A percentile compares a stretch with the other conserved stretches of the same genome.
Evolutionary conservation across 345 rosid genomes (phyloP).

Genomic region (Brassica juncea): DNA sequence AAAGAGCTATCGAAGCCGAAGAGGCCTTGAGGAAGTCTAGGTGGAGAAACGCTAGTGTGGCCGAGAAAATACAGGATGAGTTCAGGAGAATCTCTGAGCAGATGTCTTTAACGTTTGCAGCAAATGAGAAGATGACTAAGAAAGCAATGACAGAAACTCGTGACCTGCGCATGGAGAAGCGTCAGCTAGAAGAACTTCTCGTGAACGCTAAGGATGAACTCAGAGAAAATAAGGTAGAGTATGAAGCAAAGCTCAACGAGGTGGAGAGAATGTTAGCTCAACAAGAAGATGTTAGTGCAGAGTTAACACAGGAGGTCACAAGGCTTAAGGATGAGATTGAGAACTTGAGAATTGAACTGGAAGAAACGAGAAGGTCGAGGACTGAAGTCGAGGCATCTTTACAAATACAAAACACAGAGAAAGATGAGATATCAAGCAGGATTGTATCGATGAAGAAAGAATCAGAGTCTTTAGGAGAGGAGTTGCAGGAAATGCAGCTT

Average conservation of each 20-base stretch:
- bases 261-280: constrained; percentile 46
- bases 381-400: no score
- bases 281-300: constrained; percentile 48
- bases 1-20: constrained; percentile 85
- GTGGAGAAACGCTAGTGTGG: constrained; percentile 71
- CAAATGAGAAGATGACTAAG: constrained; percentile 65
- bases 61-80: constrained; percentile 79
- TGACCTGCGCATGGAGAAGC: constrained; percentile 59
- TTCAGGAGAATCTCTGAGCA: constrained; percentile 67
- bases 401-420: no score
- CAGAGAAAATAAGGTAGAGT: constrained; percentile 40
- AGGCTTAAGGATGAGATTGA: constrained; percentile 50
- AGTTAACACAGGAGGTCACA: constrained; percentile 43
- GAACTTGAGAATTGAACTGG: constrained; percentile 37
- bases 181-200: constrained; percentile 66
- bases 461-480: constrained; percentile 27
- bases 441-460: constrained; percentile 49
- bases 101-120: constrained; percentile 69
- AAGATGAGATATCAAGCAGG: constrained; percentile 46
- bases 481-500: constrained; percentile 42
- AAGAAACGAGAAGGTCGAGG: constrained; percentile 19
- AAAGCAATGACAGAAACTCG: constrained; percentile 63
- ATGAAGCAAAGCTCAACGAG: constrained; percentile 50
- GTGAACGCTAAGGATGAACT: constrained; percentile 64
- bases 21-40: constrained; percentile 70